These are phyloP conservation scores for Xylaria sp. DNA, from an alignment of 2,329 filamentous ascomycete species.

Conservation along the genomic window DNA sequence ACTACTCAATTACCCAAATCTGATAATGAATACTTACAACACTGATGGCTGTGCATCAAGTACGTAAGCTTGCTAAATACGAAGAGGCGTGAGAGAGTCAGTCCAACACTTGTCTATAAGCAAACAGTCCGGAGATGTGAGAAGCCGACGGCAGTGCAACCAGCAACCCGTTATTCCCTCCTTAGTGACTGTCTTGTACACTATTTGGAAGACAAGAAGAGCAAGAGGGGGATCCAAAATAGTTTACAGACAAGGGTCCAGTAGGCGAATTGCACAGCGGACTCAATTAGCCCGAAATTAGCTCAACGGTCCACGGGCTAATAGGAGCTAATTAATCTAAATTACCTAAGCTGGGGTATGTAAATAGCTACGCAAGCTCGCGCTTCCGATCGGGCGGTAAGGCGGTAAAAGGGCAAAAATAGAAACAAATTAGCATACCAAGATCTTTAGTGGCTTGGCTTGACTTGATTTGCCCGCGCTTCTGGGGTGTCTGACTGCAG, in stretches of 20 bases:
- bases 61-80: background rate
- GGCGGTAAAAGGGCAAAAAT: conserved; percentile 43
- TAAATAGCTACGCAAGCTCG: background rate
- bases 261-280: background rate
- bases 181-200: background rate
- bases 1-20: background rate
- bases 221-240: too few relatives aligned
- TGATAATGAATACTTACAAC: too few relatives aligned
- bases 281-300: background rate
- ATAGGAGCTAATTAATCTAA: conserved; percentile 41
- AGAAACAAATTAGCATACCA: conserved; percentile 43
- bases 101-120: background rate
- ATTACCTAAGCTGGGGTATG: background rate
- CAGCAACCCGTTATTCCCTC: background rate
- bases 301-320: background rate
- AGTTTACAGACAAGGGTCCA: background rate
- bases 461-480: conserved; percentile 10
- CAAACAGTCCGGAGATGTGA: conserved; percentile 12
- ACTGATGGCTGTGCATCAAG: background rate
- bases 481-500: conserved; percentile 5
- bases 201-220: background rate
- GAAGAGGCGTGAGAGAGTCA: background rate
- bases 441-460: background rate
- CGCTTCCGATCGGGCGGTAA: conserved; percentile 12
- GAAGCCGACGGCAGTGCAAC: conserved; percentile 14